phyloP scores from a whole-genome alignment of 257 asterid species.

The Buddleja alternifolia region DNA sequence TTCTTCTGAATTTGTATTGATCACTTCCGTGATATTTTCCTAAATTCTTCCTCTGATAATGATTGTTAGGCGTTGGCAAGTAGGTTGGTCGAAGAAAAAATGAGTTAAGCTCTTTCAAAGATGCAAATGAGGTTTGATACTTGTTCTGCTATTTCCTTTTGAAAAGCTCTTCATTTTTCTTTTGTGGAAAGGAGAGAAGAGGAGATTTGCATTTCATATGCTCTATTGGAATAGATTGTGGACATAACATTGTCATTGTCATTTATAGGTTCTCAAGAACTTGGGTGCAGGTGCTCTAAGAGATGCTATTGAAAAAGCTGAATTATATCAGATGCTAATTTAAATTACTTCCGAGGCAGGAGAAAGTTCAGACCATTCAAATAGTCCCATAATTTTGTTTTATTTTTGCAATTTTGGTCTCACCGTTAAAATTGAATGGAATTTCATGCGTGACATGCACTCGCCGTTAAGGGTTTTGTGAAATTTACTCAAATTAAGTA shows the following conservation, averaged over 20 bases:
- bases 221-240: constrained; percentile 2
- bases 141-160: background rate
- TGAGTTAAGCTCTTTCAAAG: constrained; percentile 56
- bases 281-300: constrained; percentile 59
- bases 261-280: constrained; percentile 42
- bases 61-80: constrained; percentile 60
- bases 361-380: background rate
- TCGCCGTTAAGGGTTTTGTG: no score
- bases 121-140: constrained; percentile 70
- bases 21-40: background rate
- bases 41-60: constrained; percentile 8
- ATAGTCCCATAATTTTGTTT: no score
- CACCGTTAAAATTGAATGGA: no score
- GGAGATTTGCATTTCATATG: no score
- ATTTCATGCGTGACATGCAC: no score
- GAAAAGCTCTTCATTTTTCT: background rate
- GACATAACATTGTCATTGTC: constrained; percentile 21
- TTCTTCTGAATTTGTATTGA: background rate
- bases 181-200: no score
- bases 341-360: background rate
- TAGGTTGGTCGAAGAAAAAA: constrained; percentile 66
- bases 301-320: constrained; percentile 47
- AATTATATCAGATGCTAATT: constrained; percentile 38
- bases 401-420: no score
- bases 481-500: no score